Conservation (phyloP, 169 alveolate species). For the Plasmodium blacklocki region DNA sequence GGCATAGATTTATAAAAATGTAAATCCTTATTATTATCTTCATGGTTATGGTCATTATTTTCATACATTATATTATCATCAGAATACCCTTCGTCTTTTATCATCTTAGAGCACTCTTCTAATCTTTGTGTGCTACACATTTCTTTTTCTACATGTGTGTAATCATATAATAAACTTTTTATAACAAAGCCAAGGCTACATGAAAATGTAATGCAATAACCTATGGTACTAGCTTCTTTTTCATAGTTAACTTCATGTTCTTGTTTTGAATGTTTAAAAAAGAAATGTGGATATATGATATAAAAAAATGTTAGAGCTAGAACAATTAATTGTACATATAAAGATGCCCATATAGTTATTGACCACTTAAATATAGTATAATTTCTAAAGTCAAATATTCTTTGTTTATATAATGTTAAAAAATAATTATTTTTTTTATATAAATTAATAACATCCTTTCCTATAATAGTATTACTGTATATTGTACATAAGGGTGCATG, state of each 20-base stretch:
- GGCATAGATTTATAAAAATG: no score
- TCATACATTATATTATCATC: background rate
- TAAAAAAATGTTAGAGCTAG: constrained; percentile 19
- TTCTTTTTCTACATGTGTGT: constrained; percentile 77
- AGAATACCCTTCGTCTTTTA: background rate
- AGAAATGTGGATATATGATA: constrained; percentile 44
- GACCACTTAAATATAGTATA: constrained; percentile 45
- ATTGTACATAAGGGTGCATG: constrained; percentile 80
- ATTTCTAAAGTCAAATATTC: constrained; percentile 12
- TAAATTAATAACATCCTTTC: constrained; percentile 76
- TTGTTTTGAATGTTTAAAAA: background rate
- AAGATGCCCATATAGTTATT: constrained; percentile 67
- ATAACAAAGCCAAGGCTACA: constrained; percentile 37
- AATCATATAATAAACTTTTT: constrained; percentile 43
- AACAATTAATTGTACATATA: constrained; percentile 35
- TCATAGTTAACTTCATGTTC: background rate
- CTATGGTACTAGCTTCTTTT: constrained; percentile 4
- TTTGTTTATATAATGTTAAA: constrained; percentile 6
- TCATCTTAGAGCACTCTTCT: constrained; percentile 48
- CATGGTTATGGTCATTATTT: background rate
- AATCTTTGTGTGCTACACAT: constrained; percentile 79
- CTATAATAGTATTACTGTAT: constrained; percentile 79
- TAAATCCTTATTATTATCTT: background rate
- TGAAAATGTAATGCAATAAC: constrained; percentile 58
- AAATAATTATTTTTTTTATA: constrained; percentile 39